Base-by-base conservation (phyloP, 257 asterid species). In the Jasminum sambac region DNA sequence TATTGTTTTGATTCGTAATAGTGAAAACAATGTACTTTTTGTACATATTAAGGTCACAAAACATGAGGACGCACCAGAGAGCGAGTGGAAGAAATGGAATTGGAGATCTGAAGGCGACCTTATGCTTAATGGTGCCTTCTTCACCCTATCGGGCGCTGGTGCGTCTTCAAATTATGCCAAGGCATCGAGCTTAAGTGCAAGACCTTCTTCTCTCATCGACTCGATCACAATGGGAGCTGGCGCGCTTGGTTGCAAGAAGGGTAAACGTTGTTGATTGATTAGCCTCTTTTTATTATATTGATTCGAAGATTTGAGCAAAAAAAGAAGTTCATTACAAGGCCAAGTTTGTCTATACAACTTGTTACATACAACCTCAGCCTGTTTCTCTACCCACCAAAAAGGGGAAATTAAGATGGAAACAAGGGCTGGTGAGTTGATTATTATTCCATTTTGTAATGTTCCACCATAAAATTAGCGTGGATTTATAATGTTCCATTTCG, bases 181-280 rank as follows among this genome's bases (percentile, higher is more conserved):
- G 81, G 97, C 98, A n/a, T 92, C 97, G 25, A 92, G 98, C 75
- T 71, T 92, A 68, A 87, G 97, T 58, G 97, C 97, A 3, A 80
- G 90, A 19, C 91, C 98, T 3, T 92, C 97, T 24, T 73, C 91
- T 6, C 74, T 92, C 11, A 81, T 92, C 46, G 77, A 84, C 57
- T 76, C 98, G 0, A 81, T 92, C 40, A 90, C 97, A 0, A 19
- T 23, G 48, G 77, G 74, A 16, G 85, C 98, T 3, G 98, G 97
- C 6, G 71, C 95, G 19, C 84, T 90, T 30, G 68, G 39, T 64
- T 92, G 98, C 82, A 84, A 64, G 81, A 89, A 81, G 73, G 96
- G 95, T 59, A 71, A 66, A 46, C 75, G 67, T 26, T 92, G 98
- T 71, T 89, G 77, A 80, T 71, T 89, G 77, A 80, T 73, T 30